Percentiles rank a stretch among this genome's conserved stretches.
These are phyloP conservation scores for Jacaranda copaia DNA, from an alignment of 257 asterid species.

Conservation along the genomic window DNA sequence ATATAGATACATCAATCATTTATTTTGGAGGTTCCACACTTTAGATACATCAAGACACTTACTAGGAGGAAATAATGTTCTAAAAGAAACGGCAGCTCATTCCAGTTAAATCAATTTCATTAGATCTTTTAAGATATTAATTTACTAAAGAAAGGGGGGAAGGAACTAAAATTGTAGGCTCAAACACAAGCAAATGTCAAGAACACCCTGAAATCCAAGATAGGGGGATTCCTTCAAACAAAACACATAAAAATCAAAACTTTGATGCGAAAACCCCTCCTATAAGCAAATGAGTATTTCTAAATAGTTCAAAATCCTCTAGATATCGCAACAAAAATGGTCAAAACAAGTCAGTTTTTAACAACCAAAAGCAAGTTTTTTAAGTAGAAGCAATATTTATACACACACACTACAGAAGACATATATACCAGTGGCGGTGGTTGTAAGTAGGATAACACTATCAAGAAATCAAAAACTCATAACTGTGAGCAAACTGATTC, in stretches of 20 bases:
- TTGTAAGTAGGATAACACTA: too few species aligned
- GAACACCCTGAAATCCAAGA: conserved; percentile 19
- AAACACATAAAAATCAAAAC: conserved; percentile 45
- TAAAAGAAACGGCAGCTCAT: too few species aligned
- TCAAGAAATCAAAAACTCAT: too few species aligned
- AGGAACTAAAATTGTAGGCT: conserved; percentile 3
- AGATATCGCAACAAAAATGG: conserved; percentile 40
- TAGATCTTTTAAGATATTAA: neutral
- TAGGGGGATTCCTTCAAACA: neutral
- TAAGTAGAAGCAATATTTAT: neutral
- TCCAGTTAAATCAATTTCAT: too few species aligned
- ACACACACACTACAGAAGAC: too few species aligned
- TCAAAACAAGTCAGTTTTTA: neutral
- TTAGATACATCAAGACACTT: too few species aligned
- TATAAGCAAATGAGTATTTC: conserved; percentile 38
- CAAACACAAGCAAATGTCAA: conserved; percentile 44
- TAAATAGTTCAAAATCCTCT: conserved; percentile 27
- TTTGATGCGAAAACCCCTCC: conserved; percentile 38
- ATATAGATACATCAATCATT: too few species aligned
- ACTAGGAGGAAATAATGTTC: too few species aligned
- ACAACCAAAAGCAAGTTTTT: neutral
- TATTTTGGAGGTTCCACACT: too few species aligned
- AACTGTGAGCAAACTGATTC: too few species aligned
- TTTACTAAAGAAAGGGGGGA: neutral
- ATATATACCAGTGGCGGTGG: too few species aligned